Evolutionary conservation across 2,329 filamentous ascomycete genomes (phyloP).

Genomic region (Chrysosphaeria jannelii): DNA sequence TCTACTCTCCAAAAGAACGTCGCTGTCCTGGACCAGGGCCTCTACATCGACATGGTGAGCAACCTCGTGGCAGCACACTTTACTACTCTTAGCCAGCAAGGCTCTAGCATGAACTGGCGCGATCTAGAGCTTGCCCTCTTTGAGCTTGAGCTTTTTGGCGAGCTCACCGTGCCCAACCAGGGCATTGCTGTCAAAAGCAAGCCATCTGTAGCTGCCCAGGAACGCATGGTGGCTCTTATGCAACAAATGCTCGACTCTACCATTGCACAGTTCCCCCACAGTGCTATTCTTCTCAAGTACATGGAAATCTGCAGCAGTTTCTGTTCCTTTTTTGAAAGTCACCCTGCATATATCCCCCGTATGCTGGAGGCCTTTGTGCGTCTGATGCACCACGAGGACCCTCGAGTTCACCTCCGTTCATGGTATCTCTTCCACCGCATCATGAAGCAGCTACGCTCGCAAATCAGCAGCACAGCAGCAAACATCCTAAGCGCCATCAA

Average conservation of each 20-base stretch:
- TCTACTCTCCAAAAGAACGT: constrained; percentile 82
- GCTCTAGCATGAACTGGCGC: constrained; percentile 62
- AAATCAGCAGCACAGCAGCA: constrained; percentile 71
- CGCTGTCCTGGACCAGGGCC: constrained; percentile 57
- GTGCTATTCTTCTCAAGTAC: constrained; percentile 77
- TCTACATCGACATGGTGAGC: constrained; percentile 73
- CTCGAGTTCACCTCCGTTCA: constrained; percentile 64
- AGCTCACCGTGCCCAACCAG: constrained; percentile 67
- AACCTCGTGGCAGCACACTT: constrained; percentile 74
- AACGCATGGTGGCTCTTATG: constrained; percentile 77
- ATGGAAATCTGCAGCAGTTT: constrained; percentile 98
- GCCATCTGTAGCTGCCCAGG: constrained; percentile 48
- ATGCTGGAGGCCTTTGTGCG: constrained; percentile 79
- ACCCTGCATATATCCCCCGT: constrained; percentile 51
- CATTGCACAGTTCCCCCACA: constrained; percentile 62
- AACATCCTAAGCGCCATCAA: constrained; percentile 72
- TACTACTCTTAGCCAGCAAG: constrained; percentile 42
- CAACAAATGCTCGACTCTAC: constrained; percentile 78
- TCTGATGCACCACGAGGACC: constrained; percentile 63
- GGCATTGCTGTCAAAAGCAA: constrained; percentile 66
- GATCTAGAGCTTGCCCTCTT: constrained; percentile 81
- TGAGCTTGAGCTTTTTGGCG: constrained; percentile 88
- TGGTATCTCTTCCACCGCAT: constrained; percentile 95
- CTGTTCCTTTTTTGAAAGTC: constrained; percentile 68
- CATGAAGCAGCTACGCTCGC: constrained; percentile 56